phyloP scores from a whole-genome alignment of 2,329 filamentous ascomycete species.

The Aureobasidium uvarum region DNA sequence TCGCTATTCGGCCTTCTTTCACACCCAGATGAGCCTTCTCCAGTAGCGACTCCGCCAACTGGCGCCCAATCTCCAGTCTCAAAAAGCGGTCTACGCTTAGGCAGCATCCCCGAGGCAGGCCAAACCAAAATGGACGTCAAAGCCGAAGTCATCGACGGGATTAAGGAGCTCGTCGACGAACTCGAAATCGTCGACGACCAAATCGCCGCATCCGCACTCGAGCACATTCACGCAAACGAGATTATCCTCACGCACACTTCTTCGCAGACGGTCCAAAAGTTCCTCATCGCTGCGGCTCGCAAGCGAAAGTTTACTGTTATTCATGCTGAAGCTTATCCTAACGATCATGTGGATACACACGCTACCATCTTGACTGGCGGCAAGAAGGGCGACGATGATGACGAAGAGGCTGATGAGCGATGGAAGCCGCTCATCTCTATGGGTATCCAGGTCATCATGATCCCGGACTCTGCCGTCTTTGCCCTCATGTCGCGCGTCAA shows the following conservation, averaged over 20 bases:
- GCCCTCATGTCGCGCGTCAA: slow-evolving; percentile 94
- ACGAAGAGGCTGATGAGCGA: slow-evolving; percentile 54
- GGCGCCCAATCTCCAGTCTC: slow-evolving; percentile 34
- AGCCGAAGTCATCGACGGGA: slow-evolving; percentile 88
- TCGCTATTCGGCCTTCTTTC: slow-evolving; percentile 89
- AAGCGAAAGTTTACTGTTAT: slow-evolving; percentile 93
- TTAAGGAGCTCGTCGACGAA: slow-evolving; percentile 94
- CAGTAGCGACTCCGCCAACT: slow-evolving; percentile 53
- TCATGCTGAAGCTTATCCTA: slow-evolving; percentile 71
- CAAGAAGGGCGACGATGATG: slow-evolving; percentile 44
- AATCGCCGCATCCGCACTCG: slow-evolving; percentile 81
- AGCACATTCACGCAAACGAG: slow-evolving; percentile 91
- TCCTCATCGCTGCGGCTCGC: slow-evolving; percentile 79
- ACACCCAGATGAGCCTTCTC: slow-evolving; percentile 53
- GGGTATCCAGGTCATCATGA: slow-evolving; percentile 78
- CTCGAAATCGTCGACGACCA: slow-evolving; percentile 90
- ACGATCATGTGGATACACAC: slow-evolving; percentile 64
- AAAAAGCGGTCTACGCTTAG: slow-evolving; percentile 27
- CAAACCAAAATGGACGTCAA: slow-evolving; percentile 64
- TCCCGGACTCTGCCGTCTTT: slow-evolving; percentile 82
- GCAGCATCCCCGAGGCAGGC: slow-evolving; percentile 33
- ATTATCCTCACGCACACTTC: slow-evolving; percentile 87
- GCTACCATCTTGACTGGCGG: slow-evolving; percentile 58
- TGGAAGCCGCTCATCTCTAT: slow-evolving; percentile 76
- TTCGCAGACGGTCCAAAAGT: slow-evolving; percentile 82